Evolutionary conservation across 352 stramenopile species (phyloP), one percentile per base, ranked within the genome.

Genomic region (Vaucheria bursata): DNA sequence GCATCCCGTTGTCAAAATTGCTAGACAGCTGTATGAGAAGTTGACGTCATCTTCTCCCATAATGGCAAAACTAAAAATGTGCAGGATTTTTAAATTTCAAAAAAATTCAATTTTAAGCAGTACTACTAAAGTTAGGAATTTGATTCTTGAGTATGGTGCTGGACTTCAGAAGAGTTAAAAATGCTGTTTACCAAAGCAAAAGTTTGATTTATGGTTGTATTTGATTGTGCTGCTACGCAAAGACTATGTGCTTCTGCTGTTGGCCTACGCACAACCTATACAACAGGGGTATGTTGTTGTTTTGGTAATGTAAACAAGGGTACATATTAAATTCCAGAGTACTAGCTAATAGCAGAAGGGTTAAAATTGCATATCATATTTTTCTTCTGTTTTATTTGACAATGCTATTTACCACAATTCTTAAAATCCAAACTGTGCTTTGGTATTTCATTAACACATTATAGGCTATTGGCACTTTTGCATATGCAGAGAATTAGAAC

Each of bases 131-230:
- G 4, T 69, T 6, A 4, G 8, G 33, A 35, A 72, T 12, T 35
- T 72, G 29, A 40, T 72, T 1, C 40, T 72, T 37, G 65, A 45
- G 65, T 72, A 35, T 35, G 65, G 65, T 35, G 40, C 65, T 36
- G 65, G 65, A 2, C 29, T 39, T 29, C 65, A 72, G 65, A 29
- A 35, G 1, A 50, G 33, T 35, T n/a, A n/a, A n/a, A 35, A 45
- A 35, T 35, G 31, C 31, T 29, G 65, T 35, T 29, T 7, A 2
- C 2, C 18, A 36, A 40, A 4, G 3, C 65, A 35, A 12, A 36
- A 40, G 33, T 72, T 72, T 37, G 65, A 72, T 40, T 31, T 72
- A 35, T 25, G 65, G 33, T 2, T 12, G 3, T 72, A 72, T 35
- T 35, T 72, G 33, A 4, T 1, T 36, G 65, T 25, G 2, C 29